phyloP scores from a whole-genome alignment of 352 stramenopile genomes.

The Phytophthora macrochlamydospora region DNA sequence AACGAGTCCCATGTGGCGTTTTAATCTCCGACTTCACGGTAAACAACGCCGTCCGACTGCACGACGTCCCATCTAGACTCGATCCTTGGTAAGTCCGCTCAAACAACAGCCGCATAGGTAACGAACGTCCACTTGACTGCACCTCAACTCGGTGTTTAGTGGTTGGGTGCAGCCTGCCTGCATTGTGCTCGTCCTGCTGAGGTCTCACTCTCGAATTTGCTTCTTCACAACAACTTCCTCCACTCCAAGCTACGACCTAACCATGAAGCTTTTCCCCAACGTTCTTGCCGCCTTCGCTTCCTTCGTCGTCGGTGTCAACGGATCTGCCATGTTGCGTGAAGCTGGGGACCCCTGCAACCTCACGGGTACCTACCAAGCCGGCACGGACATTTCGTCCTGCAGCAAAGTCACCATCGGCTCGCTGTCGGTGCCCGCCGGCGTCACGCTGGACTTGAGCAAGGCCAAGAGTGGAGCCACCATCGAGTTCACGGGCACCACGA shows the following conservation, averaged over 20 bases:
- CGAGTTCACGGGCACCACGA: slow-evolving; percentile 38
- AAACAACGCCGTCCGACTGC: too few relatives aligned
- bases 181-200: background rate
- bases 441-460: slow-evolving; percentile 39
- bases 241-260: background rate
- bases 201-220: background rate
- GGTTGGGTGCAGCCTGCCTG: too few relatives aligned
- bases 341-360: slow-evolving; percentile 19
- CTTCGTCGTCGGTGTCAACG: slow-evolving; percentile 14
- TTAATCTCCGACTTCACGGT: too few relatives aligned
- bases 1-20: too few relatives aligned
- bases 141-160: too few relatives aligned
- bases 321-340: slow-evolving; percentile 11
- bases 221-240: background rate
- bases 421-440: slow-evolving; percentile 33
- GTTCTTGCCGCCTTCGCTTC: background rate
- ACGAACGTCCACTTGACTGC: too few relatives aligned
- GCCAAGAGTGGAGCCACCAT: slow-evolving; percentile 37
- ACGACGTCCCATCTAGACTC: too few relatives aligned
- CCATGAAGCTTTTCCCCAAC: slow-evolving; percentile 13
- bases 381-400: slow-evolving; percentile 14
- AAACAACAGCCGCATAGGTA: too few relatives aligned
- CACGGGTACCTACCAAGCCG: slow-evolving; percentile 25
- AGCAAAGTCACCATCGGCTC: slow-evolving; percentile 18
- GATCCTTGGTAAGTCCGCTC: too few relatives aligned